Evolutionary conservation across 2,329 filamentous ascomycete genomes (phyloP), one percentile per base, ranked within the genome.

Genomic region (Apiospora sp.): DNA sequence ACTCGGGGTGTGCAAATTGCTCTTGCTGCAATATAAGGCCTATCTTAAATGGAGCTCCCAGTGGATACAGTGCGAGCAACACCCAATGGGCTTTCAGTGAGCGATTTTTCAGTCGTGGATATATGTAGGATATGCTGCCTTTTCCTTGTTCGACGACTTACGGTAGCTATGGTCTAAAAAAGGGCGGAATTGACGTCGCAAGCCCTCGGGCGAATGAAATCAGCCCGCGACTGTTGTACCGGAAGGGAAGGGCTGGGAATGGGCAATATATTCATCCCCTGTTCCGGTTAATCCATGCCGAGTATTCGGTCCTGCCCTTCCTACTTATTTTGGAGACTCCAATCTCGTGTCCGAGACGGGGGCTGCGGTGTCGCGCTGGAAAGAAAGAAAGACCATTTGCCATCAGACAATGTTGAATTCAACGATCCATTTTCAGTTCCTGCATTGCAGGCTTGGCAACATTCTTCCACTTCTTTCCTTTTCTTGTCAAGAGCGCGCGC

Each of bases 201-300:
- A n/a, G 58, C 58, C 58, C n/a, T 30, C 27, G 27, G 58, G 58
- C 58, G 58, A 41, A 41, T 64, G 19, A n/a, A 37, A 41, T n/a
- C 22, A 19, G 58, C n/a, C 41, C 19, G 58, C 58, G 34, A 64
- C 19, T 41, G n/a, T 41, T 37, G 58, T 37, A 37, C 58, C 30
- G 34, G 19, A 37, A 13, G 30, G 12, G 41, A 64, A 64, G 58
- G 19, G 30, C 34, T 37, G 58, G 10, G 22, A 22, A 41, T 41
- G 58, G 58, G 34, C 34, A 64, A 41, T 64, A 64, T 41, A 41
- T 6, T 12, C 27, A 30, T 30, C 58, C 58, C 58, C 58, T 41
- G 58, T 64, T 37, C 58, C 58, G 58, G 58, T 64, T 64, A 64
- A 64, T 64, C 49, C 58, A 64, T 64, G 58, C 58, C 58, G 58